Conservation (phyloP, 2,329 filamentous ascomycete genomes). For the Cladosporium sp. region DNA sequence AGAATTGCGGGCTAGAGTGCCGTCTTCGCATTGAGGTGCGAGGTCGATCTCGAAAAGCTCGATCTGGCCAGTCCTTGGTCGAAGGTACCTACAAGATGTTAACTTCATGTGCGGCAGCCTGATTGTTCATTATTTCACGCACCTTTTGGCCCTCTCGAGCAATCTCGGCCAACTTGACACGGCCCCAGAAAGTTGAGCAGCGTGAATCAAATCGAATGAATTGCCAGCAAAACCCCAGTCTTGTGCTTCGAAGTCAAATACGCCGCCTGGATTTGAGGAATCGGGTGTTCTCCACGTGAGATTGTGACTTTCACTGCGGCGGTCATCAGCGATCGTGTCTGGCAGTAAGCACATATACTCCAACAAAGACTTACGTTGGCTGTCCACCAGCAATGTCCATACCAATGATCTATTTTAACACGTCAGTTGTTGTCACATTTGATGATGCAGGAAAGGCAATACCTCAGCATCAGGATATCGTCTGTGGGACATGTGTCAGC, state of each 20-base stretch:
- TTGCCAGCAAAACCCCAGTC: constrained; percentile 65
- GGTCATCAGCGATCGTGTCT: neutral
- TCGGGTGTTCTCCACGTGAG: constrained; percentile 17
- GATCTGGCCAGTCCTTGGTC: constrained; percentile 64
- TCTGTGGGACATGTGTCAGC: constrained; percentile 25
- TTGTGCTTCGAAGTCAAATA: constrained; percentile 71
- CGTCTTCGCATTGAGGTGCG: constrained; percentile 67
- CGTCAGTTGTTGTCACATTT: neutral
- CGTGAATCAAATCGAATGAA: constrained; percentile 78
- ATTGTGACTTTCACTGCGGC: neutral
- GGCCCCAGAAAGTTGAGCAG: constrained; percentile 74
- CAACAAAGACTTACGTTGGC: neutral
- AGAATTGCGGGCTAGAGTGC: constrained; percentile 51
- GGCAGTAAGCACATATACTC: no score
- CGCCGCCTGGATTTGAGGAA: constrained; percentile 15
- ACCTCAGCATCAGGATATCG: constrained; percentile 54
- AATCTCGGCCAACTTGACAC: constrained; percentile 62
- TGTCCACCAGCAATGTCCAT: constrained; percentile 22
- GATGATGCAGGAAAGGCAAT: constrained; percentile 3
- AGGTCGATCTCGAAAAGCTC: constrained; percentile 92
- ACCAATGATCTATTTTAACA: constrained; percentile 21
- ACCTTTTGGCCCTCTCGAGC: constrained; percentile 61
- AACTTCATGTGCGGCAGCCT: neutral
- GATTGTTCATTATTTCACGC: constrained; percentile 26
- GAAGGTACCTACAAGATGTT: constrained; percentile 59